Conservation (phyloP, 2,329 filamentous ascomycete species). For the Colletotrichum brevisporum region DNA sequence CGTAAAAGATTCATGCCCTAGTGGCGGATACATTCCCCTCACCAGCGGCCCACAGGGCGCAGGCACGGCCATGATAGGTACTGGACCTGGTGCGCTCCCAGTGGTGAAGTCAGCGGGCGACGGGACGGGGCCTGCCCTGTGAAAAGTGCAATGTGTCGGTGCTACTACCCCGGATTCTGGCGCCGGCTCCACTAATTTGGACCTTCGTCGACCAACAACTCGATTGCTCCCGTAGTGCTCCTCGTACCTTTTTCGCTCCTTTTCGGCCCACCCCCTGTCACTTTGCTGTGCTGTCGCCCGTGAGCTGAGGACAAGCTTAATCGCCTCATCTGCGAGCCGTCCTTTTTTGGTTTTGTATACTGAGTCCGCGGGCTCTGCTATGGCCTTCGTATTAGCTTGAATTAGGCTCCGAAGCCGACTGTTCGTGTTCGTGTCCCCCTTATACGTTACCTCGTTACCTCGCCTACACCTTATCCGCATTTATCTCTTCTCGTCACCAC, state of each 20-base stretch:
- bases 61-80: too few species aligned
- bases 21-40: too few species aligned
- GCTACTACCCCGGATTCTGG: conserved; percentile 40
- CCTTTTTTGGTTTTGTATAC: conserved; percentile 5
- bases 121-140: background rate
- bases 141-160: conserved; percentile 2
- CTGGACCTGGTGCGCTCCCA: too few species aligned
- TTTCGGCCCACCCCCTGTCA: conserved; percentile 29
- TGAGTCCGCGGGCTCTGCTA: conserved; percentile 33
- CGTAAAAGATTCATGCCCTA: too few species aligned
- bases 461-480: background rate
- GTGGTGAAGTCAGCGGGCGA: too few species aligned
- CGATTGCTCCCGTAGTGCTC: conserved; percentile 7
- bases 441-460: too few species aligned
- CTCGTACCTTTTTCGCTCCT: conserved; percentile 26
- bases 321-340: conserved; percentile 10
- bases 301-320: conserved; percentile 31
- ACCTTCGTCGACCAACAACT: conserved; percentile 26
- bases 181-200: conserved; percentile 30
- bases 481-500: conserved; percentile 15
- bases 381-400: conserved; percentile 38
- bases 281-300: conserved; percentile 17
- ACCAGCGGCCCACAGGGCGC: too few species aligned
- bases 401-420: conserved; percentile 39
- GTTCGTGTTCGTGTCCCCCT: conserved; percentile 30